Evolutionary conservation across 352 stramenopile species (phyloP), one percentile per base, ranked within the genome.

Genomic region (Thraustochytrium striatum): DNA sequence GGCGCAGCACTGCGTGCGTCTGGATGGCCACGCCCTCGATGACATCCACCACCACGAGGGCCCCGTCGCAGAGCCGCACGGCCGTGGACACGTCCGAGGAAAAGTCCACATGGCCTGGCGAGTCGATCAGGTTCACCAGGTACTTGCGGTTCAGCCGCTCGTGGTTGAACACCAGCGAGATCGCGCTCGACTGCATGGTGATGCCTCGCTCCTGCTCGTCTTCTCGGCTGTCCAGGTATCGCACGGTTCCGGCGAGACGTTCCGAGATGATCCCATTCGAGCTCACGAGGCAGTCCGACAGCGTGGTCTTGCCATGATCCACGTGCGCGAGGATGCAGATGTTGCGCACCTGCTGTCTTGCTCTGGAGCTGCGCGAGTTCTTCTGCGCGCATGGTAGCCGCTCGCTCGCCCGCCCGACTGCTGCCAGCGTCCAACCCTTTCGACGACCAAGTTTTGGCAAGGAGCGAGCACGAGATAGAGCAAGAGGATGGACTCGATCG

Each of bases 241-340:
- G 92, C n/a, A 97, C 82, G 75, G 95, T 96, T 39, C 94, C 95
- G 0, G 93, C 95, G 35, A 98, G 86, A 58, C 94, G 93, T 84
- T 97, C 91, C n/a, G 89, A 96, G 84, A 98, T 98, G 83, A 98
- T 96, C 21, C 95, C 94, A 84, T 98, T 98, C 53, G 92, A 90
- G 73, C 93, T 95, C 72, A 98, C 91, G 21, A 98, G 87, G 83
- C 90, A 95, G 87, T 98, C 95, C 55, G 92, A 96, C 39, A 98
- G 88, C 61, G 87, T 91, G 19, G 88, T 93, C 83, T 94, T 94
- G 13, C 89, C 88, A 72, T 98, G 94, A 88, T 98, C 94, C 25
- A 98, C 92, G 84, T 98, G 87, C 38, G 93, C 93, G 33, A 98
- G 83, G 82, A 98, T 97, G 86, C 93, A 98, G 69, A 97, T 95